These are phyloP conservation scores for Eutrema salsugineum DNA, from an alignment of 441 rosid genomes.

Conservation along the genomic window DNA sequence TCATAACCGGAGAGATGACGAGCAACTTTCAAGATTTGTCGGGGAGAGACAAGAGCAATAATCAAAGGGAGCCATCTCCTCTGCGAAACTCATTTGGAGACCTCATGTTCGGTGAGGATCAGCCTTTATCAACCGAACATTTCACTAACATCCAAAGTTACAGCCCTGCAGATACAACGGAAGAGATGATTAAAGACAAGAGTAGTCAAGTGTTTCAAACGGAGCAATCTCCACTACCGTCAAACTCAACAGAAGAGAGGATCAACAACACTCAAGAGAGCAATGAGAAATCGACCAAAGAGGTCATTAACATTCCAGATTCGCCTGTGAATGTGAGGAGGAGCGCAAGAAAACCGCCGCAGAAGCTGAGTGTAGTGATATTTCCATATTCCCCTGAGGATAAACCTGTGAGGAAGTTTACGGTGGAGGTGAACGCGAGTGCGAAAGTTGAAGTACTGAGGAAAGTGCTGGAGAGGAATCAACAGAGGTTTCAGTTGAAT, in stretches of 20 bases:
- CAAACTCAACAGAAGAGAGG: neutral
- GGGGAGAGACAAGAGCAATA: neutral
- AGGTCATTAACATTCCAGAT: neutral
- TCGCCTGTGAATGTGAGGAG: neutral
- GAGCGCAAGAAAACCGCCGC: neutral
- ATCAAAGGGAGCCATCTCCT: neutral
- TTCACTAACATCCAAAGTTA: neutral
- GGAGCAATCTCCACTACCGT: neutral
- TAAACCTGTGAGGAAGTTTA: slow-evolving; percentile 34
- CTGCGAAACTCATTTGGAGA: neutral
- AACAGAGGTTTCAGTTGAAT: slow-evolving; percentile 37
- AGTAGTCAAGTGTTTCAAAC: neutral
- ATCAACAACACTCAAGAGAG: neutral
- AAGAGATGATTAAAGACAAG: neutral
- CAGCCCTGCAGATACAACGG: neutral
- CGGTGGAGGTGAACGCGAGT: slow-evolving; percentile 47
- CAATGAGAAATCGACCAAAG: neutral
- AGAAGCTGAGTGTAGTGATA: slow-evolving; percentile 57
- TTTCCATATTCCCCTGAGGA: slow-evolving; percentile 44
- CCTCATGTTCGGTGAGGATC: neutral
- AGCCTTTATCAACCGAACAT: neutral
- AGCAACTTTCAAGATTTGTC: neutral
- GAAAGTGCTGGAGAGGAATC: slow-evolving; percentile 54
- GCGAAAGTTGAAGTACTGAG: slow-evolving; percentile 69
- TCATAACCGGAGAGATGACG: neutral